Conservation (phyloP, 257 asterid species). For the Rauvolfia tetraphylla region DNA sequence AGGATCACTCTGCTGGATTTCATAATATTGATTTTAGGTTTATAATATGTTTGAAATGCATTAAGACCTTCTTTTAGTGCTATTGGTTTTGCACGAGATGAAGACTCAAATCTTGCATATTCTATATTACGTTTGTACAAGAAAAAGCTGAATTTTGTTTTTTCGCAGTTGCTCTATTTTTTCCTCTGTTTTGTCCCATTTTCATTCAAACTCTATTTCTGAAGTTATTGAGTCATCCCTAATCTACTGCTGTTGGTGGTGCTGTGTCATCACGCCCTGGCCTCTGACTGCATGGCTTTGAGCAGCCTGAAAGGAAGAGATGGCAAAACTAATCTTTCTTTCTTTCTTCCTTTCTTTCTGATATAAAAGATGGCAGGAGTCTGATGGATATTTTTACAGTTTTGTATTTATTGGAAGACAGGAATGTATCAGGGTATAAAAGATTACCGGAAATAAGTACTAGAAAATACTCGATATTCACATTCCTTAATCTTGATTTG, state of each 20-base stretch:
- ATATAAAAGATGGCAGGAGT: neutral
- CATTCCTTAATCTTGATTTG: neutral
- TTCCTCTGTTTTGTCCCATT: neutral
- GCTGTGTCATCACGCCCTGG: neutral
- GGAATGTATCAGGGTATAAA: neutral
- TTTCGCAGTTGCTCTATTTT: neutral
- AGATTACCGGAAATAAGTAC: neutral
- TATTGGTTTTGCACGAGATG: neutral
- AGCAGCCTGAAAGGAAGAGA: neutral
- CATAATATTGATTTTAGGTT: neutral
- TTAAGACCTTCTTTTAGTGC: neutral
- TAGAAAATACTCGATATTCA: neutral
- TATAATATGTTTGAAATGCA: neutral
- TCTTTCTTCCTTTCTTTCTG: neutral
- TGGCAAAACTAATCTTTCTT: neutral
- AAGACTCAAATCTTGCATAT: neutral
- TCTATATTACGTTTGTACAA: neutral
- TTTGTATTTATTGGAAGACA: neutral
- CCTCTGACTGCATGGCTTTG: neutral
- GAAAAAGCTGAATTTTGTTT: neutral
- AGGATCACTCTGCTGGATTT: neutral
- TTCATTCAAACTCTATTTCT: neutral
- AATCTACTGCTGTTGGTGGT: neutral
- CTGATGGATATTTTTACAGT: neutral
- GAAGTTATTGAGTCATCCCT: neutral